Conservation (phyloP, 2,329 filamentous ascomycete species). For the Penicillium sp. region DNA sequence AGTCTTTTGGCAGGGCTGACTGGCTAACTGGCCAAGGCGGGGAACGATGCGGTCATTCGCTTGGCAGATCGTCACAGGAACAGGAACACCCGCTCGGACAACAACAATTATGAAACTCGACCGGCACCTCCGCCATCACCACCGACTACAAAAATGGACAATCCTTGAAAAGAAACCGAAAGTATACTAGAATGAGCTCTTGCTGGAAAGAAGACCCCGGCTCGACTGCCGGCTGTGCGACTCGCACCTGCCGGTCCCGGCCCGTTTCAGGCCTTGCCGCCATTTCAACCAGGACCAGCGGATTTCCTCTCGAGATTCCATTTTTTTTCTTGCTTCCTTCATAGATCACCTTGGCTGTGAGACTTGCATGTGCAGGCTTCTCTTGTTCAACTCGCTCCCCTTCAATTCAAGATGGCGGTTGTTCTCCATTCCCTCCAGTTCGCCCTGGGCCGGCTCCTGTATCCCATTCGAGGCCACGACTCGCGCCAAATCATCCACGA, state of each 20-base stretch:
- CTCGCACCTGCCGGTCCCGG: slow-evolving; percentile 23
- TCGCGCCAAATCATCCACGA: slow-evolving; percentile 25
- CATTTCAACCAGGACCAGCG: neutral
- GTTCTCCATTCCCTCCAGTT: slow-evolving; percentile 26
- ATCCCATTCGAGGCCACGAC: slow-evolving; percentile 31
- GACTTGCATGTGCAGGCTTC: neutral
- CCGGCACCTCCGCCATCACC: neutral
- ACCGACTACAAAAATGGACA: neutral
- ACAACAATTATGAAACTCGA: no score
- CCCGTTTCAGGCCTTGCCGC: slow-evolving; percentile 20
- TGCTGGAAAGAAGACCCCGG: neutral
- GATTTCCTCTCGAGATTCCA: neutral
- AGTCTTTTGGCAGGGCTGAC: neutral
- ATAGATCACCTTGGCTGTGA: neutral
- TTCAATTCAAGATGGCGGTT: slow-evolving; percentile 8
- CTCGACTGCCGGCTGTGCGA: neutral
- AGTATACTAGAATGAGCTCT: neutral
- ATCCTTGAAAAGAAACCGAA: neutral
- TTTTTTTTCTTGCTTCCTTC: neutral
- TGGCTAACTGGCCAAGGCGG: neutral
- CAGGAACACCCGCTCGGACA: neutral
- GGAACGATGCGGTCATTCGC: neutral
- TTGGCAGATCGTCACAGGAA: neutral
- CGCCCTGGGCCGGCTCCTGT: slow-evolving; percentile 24
- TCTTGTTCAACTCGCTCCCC: neutral